A percentile compares a stretch with the other conserved stretches of the same genome.
These are phyloP conservation scores for Balakata baccata DNA, from an alignment of 345 rosid species.

Conservation along the genomic window DNA sequence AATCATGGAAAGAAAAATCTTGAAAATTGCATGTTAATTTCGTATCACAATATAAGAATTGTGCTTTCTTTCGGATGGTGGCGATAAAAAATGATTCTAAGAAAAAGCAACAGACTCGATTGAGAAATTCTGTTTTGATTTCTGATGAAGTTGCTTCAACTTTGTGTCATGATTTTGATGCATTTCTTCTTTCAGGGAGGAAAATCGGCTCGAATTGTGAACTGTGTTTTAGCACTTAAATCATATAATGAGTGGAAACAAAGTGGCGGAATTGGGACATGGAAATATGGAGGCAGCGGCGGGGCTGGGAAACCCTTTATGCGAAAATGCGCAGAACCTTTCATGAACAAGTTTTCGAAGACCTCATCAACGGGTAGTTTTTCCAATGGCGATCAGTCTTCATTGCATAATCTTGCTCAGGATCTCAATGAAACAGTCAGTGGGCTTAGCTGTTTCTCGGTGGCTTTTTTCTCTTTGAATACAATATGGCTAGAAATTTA, in stretches of 20 bases:
- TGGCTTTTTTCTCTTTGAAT: background rate
- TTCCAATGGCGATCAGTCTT: constrained; percentile 16
- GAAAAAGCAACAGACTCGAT: background rate
- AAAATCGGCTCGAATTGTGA: constrained; percentile 30
- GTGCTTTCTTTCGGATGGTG: background rate
- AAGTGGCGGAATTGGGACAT: constrained; percentile 30
- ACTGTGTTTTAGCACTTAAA: constrained; percentile 30
- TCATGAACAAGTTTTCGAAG: constrained; percentile 17
- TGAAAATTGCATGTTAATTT: no score
- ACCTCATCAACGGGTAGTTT: constrained; percentile 9
- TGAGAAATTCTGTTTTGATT: background rate
- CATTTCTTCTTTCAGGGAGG: constrained; percentile 31
- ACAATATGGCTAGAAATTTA: background rate
- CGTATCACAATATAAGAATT: background rate
- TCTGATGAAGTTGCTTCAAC: background rate
- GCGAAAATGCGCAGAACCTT: constrained; percentile 9
- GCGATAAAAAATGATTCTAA: no score
- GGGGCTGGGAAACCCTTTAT: constrained; percentile 15
- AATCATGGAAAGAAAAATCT: background rate
- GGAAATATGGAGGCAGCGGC: constrained; percentile 25
- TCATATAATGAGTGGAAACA: constrained; percentile 36
- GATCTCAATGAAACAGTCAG: constrained; percentile 25
- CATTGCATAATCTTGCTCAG: constrained; percentile 6
- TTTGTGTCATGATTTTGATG: background rate
- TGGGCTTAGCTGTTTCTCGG: constrained; percentile 4